phyloP scores from a whole-genome alignment of 805 yeast species.

The Barnettozyma salicaria region DNA sequence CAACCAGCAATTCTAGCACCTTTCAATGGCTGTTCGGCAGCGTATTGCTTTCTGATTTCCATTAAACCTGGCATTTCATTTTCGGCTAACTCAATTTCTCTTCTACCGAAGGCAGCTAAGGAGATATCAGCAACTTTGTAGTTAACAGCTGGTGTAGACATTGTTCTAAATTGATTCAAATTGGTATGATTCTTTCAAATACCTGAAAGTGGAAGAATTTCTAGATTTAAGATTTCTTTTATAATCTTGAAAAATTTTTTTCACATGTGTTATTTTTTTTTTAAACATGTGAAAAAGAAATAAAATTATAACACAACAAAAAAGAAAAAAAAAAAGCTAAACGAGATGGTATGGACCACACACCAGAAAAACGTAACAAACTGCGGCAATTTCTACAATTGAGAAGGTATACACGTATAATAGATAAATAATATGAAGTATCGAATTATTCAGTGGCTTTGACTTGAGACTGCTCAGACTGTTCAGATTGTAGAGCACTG shows the following conservation, averaged over 20 bases:
- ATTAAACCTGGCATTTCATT: conserved; percentile 99
- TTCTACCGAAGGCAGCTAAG: conserved; percentile 99
- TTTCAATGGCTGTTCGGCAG: conserved; percentile 86
- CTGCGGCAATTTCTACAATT: too few species aligned
- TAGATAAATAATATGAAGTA: too few species aligned
- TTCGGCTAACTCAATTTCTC: conserved; percentile 97
- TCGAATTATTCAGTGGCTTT: too few species aligned
- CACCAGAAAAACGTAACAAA: neutral
- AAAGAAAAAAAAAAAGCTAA: neutral
- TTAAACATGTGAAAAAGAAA: conserved; percentile 1
- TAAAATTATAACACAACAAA: too few species aligned
- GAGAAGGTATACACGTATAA: too few species aligned
- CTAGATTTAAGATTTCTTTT: too few species aligned
- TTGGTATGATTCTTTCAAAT: too few species aligned
- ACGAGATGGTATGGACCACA: conserved; percentile 1
- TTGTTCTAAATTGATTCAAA: conserved; percentile 20
- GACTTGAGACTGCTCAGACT: neutral
- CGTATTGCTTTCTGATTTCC: conserved; percentile 94
- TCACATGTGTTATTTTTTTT: neutral
- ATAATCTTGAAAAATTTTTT: neutral
- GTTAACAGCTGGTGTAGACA: conserved; percentile 61
- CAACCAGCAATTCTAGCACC: conserved; percentile 99
- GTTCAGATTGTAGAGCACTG: neutral
- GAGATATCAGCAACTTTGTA: conserved; percentile 98
- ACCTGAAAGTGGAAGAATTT: too few species aligned